Conservation (phyloP, 768 basidiomycete species). For the Panellus pusillus region DNA sequence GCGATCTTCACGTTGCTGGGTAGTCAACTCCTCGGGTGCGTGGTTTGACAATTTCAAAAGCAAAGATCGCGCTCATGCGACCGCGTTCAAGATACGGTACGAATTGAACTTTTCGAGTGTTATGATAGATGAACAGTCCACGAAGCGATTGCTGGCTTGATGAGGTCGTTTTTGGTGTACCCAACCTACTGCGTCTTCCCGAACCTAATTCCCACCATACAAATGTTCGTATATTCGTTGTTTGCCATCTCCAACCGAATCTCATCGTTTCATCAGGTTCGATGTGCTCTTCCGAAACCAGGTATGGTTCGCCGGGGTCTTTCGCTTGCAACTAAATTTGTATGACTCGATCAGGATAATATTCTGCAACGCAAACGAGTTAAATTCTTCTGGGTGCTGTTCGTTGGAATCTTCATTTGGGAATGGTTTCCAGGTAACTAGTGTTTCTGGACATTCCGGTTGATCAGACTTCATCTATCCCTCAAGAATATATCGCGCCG, state of each 20-base stretch:
- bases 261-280: neutral
- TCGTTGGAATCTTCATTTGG: conserved; percentile 54
- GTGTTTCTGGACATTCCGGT: conserved; percentile 21
- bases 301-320: conserved; percentile 35
- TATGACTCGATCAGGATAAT: conserved; percentile 37
- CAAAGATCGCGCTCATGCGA: neutral
- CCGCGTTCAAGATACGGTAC: neutral
- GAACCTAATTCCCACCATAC: conserved; percentile 34
- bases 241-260: neutral
- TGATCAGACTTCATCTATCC: conserved; percentile 1
- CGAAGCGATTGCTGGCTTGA: conserved; percentile 37
- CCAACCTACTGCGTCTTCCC: conserved; percentile 50
- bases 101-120: too few relatives aligned
- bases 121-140: too few relatives aligned
- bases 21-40: conserved; percentile 31
- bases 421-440: conserved; percentile 53
- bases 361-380: conserved; percentile 51
- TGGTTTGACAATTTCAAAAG: conserved; percentile 23
- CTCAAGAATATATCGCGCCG: conserved; percentile 23
- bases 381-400: conserved; percentile 57
- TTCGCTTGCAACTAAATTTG: too few relatives aligned
- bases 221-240: conserved; percentile 34
- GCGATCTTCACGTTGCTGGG: conserved; percentile 30
- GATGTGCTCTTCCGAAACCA: neutral
- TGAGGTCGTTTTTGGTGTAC: conserved; percentile 53